Conservation (phyloP, 140 eudicot species). For the Senecio squalidus region DNA sequence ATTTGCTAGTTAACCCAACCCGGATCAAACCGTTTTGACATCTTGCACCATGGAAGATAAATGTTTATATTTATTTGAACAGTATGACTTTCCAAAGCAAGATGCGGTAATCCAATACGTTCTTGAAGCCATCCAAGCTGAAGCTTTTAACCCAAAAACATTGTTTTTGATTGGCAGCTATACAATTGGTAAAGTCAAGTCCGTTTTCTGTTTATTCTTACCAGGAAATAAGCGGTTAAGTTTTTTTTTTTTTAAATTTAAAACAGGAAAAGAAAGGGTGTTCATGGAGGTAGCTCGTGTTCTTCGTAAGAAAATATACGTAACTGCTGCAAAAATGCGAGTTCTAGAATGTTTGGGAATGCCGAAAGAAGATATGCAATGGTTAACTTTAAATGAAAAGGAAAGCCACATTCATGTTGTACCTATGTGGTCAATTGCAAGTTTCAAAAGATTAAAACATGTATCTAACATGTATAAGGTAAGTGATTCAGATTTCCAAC, state of each 20-base stretch:
- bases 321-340: slow-evolving; percentile 76
- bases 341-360: slow-evolving; percentile 71
- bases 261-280: slow-evolving; percentile 87
- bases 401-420: slow-evolving; percentile 94
- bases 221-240: background rate
- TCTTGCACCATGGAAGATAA: background rate
- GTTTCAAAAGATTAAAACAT: slow-evolving; percentile 83
- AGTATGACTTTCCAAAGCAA: slow-evolving; percentile 98
- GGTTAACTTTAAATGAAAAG: slow-evolving; percentile 71
- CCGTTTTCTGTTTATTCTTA: background rate
- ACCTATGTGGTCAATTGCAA: slow-evolving; percentile 95
- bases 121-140: slow-evolving; percentile 97
- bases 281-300: slow-evolving; percentile 90
- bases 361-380: slow-evolving; percentile 70
- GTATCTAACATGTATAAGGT: slow-evolving; percentile 72
- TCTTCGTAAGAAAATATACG: slow-evolving; percentile 68
- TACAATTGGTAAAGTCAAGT: slow-evolving; percentile 61
- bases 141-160: slow-evolving; percentile 83
- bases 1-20: too few species aligned
- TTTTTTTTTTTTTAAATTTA: background rate
- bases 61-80: slow-evolving; percentile 24
- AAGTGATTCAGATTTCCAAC: background rate
- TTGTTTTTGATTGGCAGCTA: slow-evolving; percentile 93
- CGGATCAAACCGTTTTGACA: background rate
- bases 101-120: slow-evolving; percentile 90